Conservation (phyloP, 2,329 filamentous ascomycete genomes). For the Cladophialophora bantiana region DNA sequence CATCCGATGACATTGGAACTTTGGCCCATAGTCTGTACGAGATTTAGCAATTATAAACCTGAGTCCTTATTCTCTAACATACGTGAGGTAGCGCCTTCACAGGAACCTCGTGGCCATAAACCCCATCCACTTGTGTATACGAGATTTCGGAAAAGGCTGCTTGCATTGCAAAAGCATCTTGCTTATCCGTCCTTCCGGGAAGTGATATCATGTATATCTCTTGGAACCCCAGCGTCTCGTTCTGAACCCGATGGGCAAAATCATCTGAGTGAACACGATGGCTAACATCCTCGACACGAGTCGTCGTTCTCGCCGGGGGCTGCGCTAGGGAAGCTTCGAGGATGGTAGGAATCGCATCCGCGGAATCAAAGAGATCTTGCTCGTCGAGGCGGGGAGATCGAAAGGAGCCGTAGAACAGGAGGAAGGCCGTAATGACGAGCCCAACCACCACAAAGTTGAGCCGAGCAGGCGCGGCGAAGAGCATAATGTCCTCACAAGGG, state of each 20-base stretch:
- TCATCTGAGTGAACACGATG: neutral
- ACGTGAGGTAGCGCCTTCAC: slow-evolving; percentile 37
- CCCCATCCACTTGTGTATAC: slow-evolving; percentile 36
- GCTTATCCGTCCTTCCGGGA: slow-evolving; percentile 57
- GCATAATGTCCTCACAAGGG: slow-evolving; percentile 7
- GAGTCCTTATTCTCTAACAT: slow-evolving; percentile 2
- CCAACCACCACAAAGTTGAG: slow-evolving; percentile 18
- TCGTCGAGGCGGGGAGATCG: slow-evolving; percentile 7
- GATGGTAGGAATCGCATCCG: neutral
- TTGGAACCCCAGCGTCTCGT: slow-evolving; percentile 42
- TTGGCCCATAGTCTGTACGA: slow-evolving; percentile 32
- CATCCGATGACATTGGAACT: slow-evolving; percentile 37
- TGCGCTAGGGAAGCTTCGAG: slow-evolving; percentile 2
- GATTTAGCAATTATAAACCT: slow-evolving; percentile 16
- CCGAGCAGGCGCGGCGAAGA: slow-evolving; percentile 10
- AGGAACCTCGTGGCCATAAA: slow-evolving; percentile 32
- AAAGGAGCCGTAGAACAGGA: slow-evolving; percentile 25
- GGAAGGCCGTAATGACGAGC: slow-evolving; percentile 13
- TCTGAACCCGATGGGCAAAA: slow-evolving; percentile 23
- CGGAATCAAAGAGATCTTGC: slow-evolving; percentile 13
- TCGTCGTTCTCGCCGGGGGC: slow-evolving; percentile 9
- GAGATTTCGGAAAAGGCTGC: slow-evolving; percentile 48
- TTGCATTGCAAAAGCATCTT: slow-evolving; percentile 56
- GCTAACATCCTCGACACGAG: neutral
- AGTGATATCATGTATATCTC: slow-evolving; percentile 58